phyloP scores from a whole-genome alignment of 257 asterid genomes.

The Nicotiana knightiana region DNA sequence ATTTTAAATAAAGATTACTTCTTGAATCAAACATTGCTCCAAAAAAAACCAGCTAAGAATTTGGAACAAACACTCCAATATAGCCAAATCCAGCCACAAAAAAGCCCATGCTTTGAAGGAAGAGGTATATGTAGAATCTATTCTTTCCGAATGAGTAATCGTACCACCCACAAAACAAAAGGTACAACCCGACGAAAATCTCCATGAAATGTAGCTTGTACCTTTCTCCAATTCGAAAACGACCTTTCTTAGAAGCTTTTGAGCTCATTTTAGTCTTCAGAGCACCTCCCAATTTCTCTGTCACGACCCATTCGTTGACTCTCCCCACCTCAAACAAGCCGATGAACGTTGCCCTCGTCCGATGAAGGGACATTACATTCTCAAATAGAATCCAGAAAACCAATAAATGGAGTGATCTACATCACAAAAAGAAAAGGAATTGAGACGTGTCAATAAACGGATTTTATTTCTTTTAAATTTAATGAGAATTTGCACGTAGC shows the following conservation, averaged over 20 bases:
- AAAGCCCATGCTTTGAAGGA: constrained; percentile 26
- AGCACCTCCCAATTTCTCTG: constrained; percentile 23
- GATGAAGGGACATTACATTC: constrained; percentile 29
- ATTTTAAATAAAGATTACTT: background rate
- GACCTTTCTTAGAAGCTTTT: constrained; percentile 2
- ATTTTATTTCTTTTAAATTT: too few relatives aligned
- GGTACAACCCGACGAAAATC: constrained; percentile 21
- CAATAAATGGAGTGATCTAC: constrained; percentile 17
- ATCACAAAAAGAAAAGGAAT: background rate
- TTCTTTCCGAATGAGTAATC: constrained; percentile 20
- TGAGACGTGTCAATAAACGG: background rate
- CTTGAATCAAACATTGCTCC: background rate
- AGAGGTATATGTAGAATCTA: constrained; percentile 27
- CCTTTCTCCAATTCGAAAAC: constrained; percentile 11
- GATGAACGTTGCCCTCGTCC: constrained; percentile 24
- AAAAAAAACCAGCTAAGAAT: background rate
- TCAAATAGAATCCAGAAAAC: constrained; percentile 20
- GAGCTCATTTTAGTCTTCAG: constrained; percentile 6
- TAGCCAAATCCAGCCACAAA: constrained; percentile 28
- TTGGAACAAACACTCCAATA: constrained; percentile 24
- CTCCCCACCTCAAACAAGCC: constrained; percentile 19
- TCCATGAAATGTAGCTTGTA: constrained; percentile 25
- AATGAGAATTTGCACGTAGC: background rate
- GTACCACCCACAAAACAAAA: constrained; percentile 24
- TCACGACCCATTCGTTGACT: constrained; percentile 24